Base-by-base conservation (phyloP, 768 basidiomycete genomes). In the Nevesoporus exiguus region DNA sequence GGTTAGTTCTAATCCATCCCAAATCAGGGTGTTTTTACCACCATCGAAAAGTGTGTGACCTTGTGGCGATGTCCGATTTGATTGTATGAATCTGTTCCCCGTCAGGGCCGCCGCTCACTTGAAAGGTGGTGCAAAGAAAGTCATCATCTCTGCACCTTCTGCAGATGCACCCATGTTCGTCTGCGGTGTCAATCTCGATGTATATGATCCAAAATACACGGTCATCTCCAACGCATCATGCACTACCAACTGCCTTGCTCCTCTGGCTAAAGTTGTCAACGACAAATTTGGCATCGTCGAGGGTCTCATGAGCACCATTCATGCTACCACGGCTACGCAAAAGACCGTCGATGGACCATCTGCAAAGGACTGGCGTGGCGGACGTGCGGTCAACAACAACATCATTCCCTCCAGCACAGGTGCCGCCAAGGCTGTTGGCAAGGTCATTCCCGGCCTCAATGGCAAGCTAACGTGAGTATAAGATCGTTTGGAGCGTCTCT, bases 231-330 rank as follows among this genome's bases (percentile, higher is more conserved):
- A 99, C 76, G 96, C 96, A 29, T 98, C 95, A 21, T 98, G 96
- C 85, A 98, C 96, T 43, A 99, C 96, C 74, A 99, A 99, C 86
- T 99, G 96, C 76, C 84, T 99, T 55, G 96, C 96, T n/a, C 93
- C 96, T 59, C 84, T 99, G 57, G 96, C 95, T 73, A 99, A 99
- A 81, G 88, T 98, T 73, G 80, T 99, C 79, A 66, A 99, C 76
- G 97, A 98, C 84, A 93, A 92, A 58, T 98, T 91, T 68, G 91
- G 89, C 65, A 95, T 99, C 66, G 80, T 90, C 57, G 96, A 99
- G 78, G 96, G 90, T 69, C 81, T 99, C 72, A 98, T 98, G 97
- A 95, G 90, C 76, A 98, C 96, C 65, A 90, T 99, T 65, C 95
- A 98, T 73, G 86, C 95, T 40, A 94, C 94, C 63, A 97, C 94